Evolutionary conservation across 495 filamentous ascomycete genomes (phyloP), one percentile per base, ranked within the genome.

Genomic region (Penicillium steckii): DNA sequence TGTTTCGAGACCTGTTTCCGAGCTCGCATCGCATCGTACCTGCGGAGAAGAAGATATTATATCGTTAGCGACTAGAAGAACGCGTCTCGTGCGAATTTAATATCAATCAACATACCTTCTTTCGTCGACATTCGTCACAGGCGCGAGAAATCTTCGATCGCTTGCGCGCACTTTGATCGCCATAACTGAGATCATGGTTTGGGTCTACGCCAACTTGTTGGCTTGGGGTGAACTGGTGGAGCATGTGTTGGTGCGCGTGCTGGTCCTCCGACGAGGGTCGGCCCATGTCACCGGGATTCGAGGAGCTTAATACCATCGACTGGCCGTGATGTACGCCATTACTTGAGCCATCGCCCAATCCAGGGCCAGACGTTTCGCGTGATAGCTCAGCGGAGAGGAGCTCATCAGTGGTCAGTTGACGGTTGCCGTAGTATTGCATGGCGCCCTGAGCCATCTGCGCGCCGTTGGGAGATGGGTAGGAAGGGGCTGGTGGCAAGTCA

Each of bases 91-190:
- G 43, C 19, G 46, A 33, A 40, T 25, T 17, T 45, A 15, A n/a
- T n/a, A n/a, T n/a, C n/a, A n/a, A n/a, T 38, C 32, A 55, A 44
- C 58, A 18, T 73, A 87, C 85, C 80, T 97, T 97, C 68, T 97
- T 97, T 45, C 93, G 81, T 44, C 93, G 82, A 63, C 93, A 97
- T 62, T 97, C 93, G 69, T 97, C 93, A 56, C 93, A 97, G 1
- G 93, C 93, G 22, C 92, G 79, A 2, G 93, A 96, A 0, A 95
- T 91, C 70, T 97, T 97, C 0, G 88, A 89, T 52, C 92, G 78
- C 65, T 95, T 95, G 48, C 87, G 87, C 8, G 88, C 84, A 41
- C 82, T 88, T 43, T 74, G 75, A 54, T 89, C 86, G 9, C 77
- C 78, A 59, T 78, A 77, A 48, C 70, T 77, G 32, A 73, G 32